A percentile compares a stretch with the other conserved stretches of the same genome.
Evolutionary conservation across 306 rosid genomes (phyloP).

Genomic region (Amphicarpaea edgeworthii): DNA sequence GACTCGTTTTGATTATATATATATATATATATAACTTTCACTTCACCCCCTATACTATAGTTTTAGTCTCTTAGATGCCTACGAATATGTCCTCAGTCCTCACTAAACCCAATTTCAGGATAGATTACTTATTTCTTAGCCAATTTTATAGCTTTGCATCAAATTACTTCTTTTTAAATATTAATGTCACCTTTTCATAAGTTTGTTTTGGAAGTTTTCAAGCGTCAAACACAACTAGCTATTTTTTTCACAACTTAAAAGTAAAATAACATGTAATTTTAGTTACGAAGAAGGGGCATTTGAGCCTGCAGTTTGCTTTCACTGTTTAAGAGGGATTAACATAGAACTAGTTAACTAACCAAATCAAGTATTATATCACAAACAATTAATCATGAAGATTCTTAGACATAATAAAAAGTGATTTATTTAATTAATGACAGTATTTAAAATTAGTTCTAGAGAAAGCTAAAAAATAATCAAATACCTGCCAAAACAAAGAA

Average conservation of each 20-base stretch:
- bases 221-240: neutral
- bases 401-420: neutral
- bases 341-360: neutral
- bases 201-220: constrained; percentile 17
- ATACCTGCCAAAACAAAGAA: constrained; percentile 54
- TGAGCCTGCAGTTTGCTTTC: constrained; percentile 33
- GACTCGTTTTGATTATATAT: constrained; percentile 30
- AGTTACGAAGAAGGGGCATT: neutral
- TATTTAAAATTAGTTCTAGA: constrained; percentile 9
- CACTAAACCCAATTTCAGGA: constrained; percentile 25
- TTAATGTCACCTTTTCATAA: neutral
- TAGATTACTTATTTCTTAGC: neutral
- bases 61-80: too few relatives aligned
- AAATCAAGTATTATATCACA: constrained; percentile 5
- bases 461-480: constrained; percentile 22
- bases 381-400: neutral
- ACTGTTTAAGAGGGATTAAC: constrained; percentile 12
- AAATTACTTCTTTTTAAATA: too few relatives aligned
- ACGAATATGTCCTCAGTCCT: constrained; percentile 1
- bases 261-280: neutral
- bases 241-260: neutral
- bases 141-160: constrained; percentile 29
- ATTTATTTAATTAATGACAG: constrained; percentile 3
- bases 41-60: too few relatives aligned
- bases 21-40: too few relatives aligned